Evolutionary conservation across 139 green algal genomes (phyloP).

Genomic region (Diplosphaera chodatii): DNA sequence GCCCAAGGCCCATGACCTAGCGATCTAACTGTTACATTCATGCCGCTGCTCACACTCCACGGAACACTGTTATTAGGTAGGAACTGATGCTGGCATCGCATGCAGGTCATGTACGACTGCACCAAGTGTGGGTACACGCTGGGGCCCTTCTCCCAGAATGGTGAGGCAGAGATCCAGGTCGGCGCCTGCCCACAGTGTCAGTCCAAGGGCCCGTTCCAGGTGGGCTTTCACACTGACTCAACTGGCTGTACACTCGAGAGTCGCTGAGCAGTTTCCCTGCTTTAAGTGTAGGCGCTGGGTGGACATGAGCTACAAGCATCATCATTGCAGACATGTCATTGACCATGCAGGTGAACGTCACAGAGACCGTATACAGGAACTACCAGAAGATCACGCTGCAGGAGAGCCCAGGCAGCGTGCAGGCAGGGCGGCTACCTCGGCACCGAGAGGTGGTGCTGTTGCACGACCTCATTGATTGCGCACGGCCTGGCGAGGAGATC

Average conservation of each 20-base stretch:
- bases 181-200: slow-evolving; percentile 78
- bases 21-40: too few species aligned
- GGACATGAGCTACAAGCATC: too few species aligned
- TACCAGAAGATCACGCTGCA: slow-evolving; percentile 97
- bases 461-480: slow-evolving; percentile 94
- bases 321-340: too few species aligned
- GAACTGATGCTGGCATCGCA: too few species aligned
- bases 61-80: too few species aligned
- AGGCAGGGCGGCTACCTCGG: slow-evolving; percentile 87
- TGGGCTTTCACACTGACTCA: slow-evolving; percentile 29
- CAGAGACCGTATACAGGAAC: slow-evolving; percentile 94
- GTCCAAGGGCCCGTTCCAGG: slow-evolving; percentile 83
- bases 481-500: slow-evolving; percentile 90
- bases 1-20: too few species aligned
- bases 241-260: too few species aligned
- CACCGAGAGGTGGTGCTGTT: slow-evolving; percentile 95
- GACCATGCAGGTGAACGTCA: slow-evolving; percentile 73
- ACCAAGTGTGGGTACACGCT: slow-evolving; percentile 74
- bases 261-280: too few species aligned
- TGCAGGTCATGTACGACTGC: slow-evolving; percentile 91
- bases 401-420: slow-evolving; percentile 88
- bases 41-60: too few species aligned
- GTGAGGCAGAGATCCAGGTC: slow-evolving; percentile 68
- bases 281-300: too few species aligned
- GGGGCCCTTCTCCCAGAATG: slow-evolving; percentile 81